Percentiles rank a stretch among this genome's conserved stretches.
These are phyloP conservation scores for Spergularia azorica DNA, from an alignment of 179 eudicot genomes.

Conservation along the genomic window DNA sequence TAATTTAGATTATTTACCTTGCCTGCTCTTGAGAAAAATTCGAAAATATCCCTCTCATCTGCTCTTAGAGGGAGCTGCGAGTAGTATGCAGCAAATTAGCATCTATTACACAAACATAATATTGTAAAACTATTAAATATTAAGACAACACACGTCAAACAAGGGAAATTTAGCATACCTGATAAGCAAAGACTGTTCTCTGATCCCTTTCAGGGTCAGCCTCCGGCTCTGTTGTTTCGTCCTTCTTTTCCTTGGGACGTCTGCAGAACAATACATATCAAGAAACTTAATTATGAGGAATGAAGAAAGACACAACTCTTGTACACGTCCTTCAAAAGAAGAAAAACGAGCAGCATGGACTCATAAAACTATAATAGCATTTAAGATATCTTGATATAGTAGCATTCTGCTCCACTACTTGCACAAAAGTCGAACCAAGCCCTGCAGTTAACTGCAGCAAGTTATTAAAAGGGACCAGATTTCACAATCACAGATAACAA, in stretches of 20 bases:
- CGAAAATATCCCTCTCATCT: conserved; percentile 83
- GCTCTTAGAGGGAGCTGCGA: conserved; percentile 84
- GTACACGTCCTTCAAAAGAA: conserved; percentile 19
- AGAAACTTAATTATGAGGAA: conserved; percentile 7
- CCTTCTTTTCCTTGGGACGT: conserved; percentile 70
- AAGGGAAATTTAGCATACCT: conserved; percentile 41
- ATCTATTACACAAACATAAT: not conserved
- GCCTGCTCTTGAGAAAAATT: conserved; percentile 90
- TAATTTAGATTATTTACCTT: conserved; percentile 49
- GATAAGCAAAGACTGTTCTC: conserved; percentile 93
- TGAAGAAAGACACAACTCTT: conserved; percentile 9
- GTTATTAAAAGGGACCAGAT: conserved; percentile 30
- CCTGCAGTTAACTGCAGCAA: conserved; percentile 58
- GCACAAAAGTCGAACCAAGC: conserved; percentile 43
- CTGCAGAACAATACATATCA: conserved; percentile 44
- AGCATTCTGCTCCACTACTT: conserved; percentile 53
- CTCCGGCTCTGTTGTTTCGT: conserved; percentile 61
- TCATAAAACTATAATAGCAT: conserved; percentile 26
- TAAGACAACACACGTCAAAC: not conserved
- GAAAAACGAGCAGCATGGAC: conserved; percentile 22
- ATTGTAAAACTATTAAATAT: not conserved
- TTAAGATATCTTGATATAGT: conserved; percentile 41
- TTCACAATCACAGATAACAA: conserved; percentile 17
- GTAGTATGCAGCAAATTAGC: conserved; percentile 7
- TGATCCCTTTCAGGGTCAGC: conserved; percentile 92